Conservation (phyloP, 192 early-diverging fungal genomes). For the Backusella westeae region DNA sequence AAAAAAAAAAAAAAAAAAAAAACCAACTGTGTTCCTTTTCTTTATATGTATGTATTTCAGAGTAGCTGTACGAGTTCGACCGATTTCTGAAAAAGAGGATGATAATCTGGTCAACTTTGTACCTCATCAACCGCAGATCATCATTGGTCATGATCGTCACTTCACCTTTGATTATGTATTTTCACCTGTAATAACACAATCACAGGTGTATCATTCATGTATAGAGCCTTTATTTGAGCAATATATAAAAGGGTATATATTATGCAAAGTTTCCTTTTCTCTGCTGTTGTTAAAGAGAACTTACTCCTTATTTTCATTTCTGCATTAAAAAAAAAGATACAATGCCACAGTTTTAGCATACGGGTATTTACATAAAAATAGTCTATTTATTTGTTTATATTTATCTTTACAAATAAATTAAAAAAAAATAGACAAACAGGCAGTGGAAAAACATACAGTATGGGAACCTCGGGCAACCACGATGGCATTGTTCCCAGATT, state of each 20-base stretch:
- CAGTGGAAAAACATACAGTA: conserved; percentile 91
- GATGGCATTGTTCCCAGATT: conserved; percentile 70
- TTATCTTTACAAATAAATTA: not conserved
- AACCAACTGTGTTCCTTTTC: not conserved
- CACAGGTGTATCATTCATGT: conserved; percentile 54
- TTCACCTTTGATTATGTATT: conserved; percentile 75
- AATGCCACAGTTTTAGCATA: conserved; percentile 93
- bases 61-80: conserved; percentile 80
- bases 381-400: not conserved
- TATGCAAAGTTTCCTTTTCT: not conserved
- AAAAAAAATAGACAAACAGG: conserved; percentile 68
- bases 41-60: conserved; percentile 19
- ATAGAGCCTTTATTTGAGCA: conserved; percentile 61
- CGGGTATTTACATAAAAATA: conserved; percentile 47
- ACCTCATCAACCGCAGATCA: conserved; percentile 48
- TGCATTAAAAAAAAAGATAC: conserved; percentile 50
- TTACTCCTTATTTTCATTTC: not conserved
- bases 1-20: not conserved
- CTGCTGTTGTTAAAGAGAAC: not conserved
- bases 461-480: conserved; percentile 66
- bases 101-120: conserved; percentile 55
- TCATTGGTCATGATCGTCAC: conserved; percentile 53
- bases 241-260: conserved; percentile 68
- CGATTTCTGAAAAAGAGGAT: conserved; percentile 71
- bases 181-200: conserved; percentile 50